Percentiles rank a stretch among this genome's conserved stretches.
These are phyloP conservation scores for Aspergillus sp. DNA, from an alignment of 2,329 filamentous ascomycete genomes.

Conservation along the genomic window DNA sequence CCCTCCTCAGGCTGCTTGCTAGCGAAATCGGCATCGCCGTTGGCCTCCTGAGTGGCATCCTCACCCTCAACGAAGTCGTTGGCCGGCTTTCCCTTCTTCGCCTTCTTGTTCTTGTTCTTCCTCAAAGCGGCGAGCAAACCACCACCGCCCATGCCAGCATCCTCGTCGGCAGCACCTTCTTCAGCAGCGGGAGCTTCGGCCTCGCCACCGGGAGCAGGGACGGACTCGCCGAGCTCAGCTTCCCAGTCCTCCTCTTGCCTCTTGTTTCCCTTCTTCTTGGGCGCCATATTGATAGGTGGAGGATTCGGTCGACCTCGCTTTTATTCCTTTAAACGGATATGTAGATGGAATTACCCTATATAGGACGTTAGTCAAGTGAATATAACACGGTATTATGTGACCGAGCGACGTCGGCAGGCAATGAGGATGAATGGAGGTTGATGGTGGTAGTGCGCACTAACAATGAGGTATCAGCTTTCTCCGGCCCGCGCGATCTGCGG, in stretches of 20 bases:
- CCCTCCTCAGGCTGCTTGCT: conserved; percentile 79
- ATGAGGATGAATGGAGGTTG: not conserved
- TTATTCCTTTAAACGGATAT: too few relatives aligned
- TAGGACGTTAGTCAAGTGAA: not conserved
- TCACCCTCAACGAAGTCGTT: conserved; percentile 76
- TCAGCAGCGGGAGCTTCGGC: conserved; percentile 40
- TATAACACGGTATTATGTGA: not conserved
- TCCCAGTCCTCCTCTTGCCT: conserved; percentile 91
- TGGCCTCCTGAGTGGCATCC: conserved; percentile 49
- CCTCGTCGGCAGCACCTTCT: conserved; percentile 52
- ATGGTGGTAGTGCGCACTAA: conserved; percentile 17
- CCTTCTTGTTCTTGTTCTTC: conserved; percentile 82
- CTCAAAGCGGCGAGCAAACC: conserved; percentile 78
- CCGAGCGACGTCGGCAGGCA: not conserved
- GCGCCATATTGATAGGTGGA: conserved; percentile 64
- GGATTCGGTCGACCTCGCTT: not conserved
- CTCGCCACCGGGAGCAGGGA: conserved; percentile 50
- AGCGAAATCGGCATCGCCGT: conserved; percentile 49
- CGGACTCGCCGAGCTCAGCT: conserved; percentile 79
- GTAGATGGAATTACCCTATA: too few relatives aligned
- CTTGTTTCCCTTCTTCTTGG: conserved; percentile 94
- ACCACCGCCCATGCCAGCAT: conserved; percentile 59
- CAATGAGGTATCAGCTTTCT: conserved; percentile 16
- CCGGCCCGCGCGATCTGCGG: conserved; percentile 16
- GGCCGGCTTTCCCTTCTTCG: conserved; percentile 78